phyloP scores from a whole-genome alignment of 441 rosid genomes.

The Erysimum cheiri region DNA sequence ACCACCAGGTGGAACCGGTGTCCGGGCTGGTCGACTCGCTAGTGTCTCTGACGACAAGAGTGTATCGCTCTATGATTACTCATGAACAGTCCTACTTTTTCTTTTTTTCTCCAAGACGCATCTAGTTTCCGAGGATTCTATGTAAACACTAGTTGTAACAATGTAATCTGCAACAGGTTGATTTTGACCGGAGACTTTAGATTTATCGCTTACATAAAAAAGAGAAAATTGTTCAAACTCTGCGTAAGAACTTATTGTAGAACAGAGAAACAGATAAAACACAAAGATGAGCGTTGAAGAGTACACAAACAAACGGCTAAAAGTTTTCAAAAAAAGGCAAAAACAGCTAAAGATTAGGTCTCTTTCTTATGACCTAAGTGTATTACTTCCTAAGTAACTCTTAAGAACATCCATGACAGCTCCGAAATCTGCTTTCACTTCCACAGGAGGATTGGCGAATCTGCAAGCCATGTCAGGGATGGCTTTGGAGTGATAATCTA shows the following conservation, averaged over 20 bases:
- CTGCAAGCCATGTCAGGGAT: slow-evolving; percentile 68
- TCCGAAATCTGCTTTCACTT: slow-evolving; percentile 70
- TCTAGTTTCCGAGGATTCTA: slow-evolving; percentile 14
- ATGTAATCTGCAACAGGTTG: slow-evolving; percentile 37
- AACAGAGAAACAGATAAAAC: slow-evolving; percentile 38
- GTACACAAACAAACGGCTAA: slow-evolving; percentile 32
- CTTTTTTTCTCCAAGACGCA: slow-evolving; percentile 23
- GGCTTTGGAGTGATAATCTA: slow-evolving; percentile 66
- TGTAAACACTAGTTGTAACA: slow-evolving; percentile 37
- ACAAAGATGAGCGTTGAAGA: neutral
- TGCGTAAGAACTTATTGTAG: slow-evolving; percentile 34
- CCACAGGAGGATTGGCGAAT: slow-evolving; percentile 64
- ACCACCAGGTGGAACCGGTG: slow-evolving; percentile 59
- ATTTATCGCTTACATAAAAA: neutral
- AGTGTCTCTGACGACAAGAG: slow-evolving; percentile 97
- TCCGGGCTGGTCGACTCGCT: slow-evolving; percentile 69
- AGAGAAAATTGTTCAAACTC: slow-evolving; percentile 21
- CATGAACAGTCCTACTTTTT: slow-evolving; percentile 47
- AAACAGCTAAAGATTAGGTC: slow-evolving; percentile 11
- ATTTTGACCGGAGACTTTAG: slow-evolving; percentile 8
- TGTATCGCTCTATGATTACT: slow-evolving; percentile 85
- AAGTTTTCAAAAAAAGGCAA: slow-evolving; percentile 1
- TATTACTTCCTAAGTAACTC: slow-evolving; percentile 50
- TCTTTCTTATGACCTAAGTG: slow-evolving; percentile 44
- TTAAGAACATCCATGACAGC: slow-evolving; percentile 72